Percentiles rank a stretch among this genome's conserved stretches.
Conservation (phyloP, 2,329 filamentous ascomycete genomes). For the Colletotrichum lentis region DNA sequence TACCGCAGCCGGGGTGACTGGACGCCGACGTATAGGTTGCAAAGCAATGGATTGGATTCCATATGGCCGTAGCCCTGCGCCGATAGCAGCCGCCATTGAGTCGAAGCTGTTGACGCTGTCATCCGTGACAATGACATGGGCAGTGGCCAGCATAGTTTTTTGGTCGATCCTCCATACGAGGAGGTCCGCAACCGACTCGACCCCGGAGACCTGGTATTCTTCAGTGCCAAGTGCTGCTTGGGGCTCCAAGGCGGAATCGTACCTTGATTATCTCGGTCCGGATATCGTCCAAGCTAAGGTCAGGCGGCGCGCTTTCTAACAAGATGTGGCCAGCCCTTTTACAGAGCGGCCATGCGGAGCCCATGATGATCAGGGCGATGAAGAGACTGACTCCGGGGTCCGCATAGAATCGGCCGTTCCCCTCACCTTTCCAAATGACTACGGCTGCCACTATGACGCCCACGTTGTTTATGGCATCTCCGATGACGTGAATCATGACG, state of each 20-base stretch:
- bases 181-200: constrained; percentile 74
- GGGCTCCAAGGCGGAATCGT: constrained; percentile 16
- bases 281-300: constrained; percentile 68
- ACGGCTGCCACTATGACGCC: constrained; percentile 76
- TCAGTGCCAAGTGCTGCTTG: constrained; percentile 5
- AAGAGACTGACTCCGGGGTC: constrained; percentile 74
- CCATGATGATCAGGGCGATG: constrained; percentile 77
- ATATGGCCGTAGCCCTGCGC: constrained; percentile 76
- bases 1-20: not conserved
- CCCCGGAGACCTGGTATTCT: constrained; percentile 65
- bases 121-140: constrained; percentile 71
- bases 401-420: constrained; percentile 70
- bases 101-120: constrained; percentile 66
- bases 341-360: constrained; percentile 69
- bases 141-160: constrained; percentile 72
- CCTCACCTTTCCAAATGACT: constrained; percentile 72
- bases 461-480: constrained; percentile 79
- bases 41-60: constrained; percentile 76
- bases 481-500: constrained; percentile 74
- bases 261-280: constrained; percentile 74
- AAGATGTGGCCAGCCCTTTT: constrained; percentile 71
- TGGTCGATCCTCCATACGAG: constrained; percentile 80
- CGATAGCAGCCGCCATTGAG: constrained; percentile 67
- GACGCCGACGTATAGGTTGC: constrained; percentile 65
- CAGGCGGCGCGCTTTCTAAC: constrained; percentile 70